Evolutionary conservation across 2,329 filamentous ascomycete genomes (phyloP).

Genomic region (Aspergillus persii): DNA sequence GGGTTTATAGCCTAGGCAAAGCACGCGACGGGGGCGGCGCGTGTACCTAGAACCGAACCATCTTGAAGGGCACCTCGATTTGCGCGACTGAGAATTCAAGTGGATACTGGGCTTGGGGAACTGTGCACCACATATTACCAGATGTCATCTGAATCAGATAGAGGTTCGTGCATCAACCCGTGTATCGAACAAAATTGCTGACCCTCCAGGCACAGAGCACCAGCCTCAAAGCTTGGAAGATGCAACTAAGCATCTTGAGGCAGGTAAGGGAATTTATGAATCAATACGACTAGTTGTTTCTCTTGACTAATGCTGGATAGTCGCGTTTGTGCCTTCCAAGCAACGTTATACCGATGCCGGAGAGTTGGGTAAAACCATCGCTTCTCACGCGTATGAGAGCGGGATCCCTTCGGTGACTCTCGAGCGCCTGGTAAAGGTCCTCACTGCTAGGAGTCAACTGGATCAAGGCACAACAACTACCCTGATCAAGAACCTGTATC

Average conservation of each 20-base stretch:
- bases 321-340: conserved; percentile 57
- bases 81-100: neutral
- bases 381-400: conserved; percentile 62
- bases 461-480: conserved; percentile 72
- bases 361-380: conserved; percentile 61
- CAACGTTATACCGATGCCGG: conserved; percentile 63
- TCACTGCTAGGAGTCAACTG: conserved; percentile 65
- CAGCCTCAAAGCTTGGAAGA: conserved; percentile 28
- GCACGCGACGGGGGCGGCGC: conserved; percentile 9
- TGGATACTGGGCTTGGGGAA: neutral
- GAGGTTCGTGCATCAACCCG: conserved; percentile 10
- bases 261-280: conserved; percentile 26
- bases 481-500: conserved; percentile 73
- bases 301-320: conserved; percentile 18
- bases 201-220: conserved; percentile 10
- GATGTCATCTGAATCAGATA: conserved; percentile 19
- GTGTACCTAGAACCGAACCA: neutral
- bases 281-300: neutral
- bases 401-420: conserved; percentile 65
- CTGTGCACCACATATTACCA: neutral
- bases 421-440: conserved; percentile 62
- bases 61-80: neutral
- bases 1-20: neutral
- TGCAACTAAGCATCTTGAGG: conserved; percentile 38
- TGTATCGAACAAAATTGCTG: conserved; percentile 7